Evolutionary conservation across 2,329 filamentous ascomycete species (phyloP).

Genomic region (Cercospora sp.): DNA sequence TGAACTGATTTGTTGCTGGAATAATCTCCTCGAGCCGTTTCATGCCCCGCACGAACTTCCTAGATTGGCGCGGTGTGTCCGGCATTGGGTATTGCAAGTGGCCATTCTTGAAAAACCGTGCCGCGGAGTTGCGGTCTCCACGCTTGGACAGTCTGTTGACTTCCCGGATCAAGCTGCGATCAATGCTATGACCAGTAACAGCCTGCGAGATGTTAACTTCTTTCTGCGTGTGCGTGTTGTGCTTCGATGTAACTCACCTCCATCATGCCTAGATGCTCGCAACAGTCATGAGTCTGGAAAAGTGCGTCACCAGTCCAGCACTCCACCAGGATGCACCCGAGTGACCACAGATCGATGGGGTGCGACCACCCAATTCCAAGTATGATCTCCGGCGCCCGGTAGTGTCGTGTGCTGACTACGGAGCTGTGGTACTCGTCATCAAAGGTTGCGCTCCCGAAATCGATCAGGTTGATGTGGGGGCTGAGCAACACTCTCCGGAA

Average conservation of each 20-base stretch:
- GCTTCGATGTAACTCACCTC: constrained; percentile 44
- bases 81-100: constrained; percentile 64
- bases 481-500: constrained; percentile 64
- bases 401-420: constrained; percentile 66
- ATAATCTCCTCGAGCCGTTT: constrained; percentile 63
- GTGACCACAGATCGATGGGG: constrained; percentile 69
- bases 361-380: constrained; percentile 68
- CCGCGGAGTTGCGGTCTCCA: constrained; percentile 34
- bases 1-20: constrained; percentile 57
- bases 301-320: constrained; percentile 68
- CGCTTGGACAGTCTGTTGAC: constrained; percentile 34
- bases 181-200: constrained; percentile 36
- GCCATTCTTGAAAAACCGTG: constrained; percentile 41
- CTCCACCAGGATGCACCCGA: constrained; percentile 67
- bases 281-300: constrained; percentile 68
- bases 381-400: constrained; percentile 67
- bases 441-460: constrained; percentile 68
- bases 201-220: constrained; percentile 23
- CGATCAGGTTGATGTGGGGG: constrained; percentile 66
- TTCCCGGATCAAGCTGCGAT: constrained; percentile 38
- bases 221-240: not conserved
- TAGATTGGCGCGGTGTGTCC: constrained; percentile 63
- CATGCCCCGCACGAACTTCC: constrained; percentile 69
- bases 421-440: constrained; percentile 69
- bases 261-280: constrained; percentile 70